Conservation (phyloP, 2,329 filamentous ascomycete species). For the Botryosphaeria dothidea region DNA sequence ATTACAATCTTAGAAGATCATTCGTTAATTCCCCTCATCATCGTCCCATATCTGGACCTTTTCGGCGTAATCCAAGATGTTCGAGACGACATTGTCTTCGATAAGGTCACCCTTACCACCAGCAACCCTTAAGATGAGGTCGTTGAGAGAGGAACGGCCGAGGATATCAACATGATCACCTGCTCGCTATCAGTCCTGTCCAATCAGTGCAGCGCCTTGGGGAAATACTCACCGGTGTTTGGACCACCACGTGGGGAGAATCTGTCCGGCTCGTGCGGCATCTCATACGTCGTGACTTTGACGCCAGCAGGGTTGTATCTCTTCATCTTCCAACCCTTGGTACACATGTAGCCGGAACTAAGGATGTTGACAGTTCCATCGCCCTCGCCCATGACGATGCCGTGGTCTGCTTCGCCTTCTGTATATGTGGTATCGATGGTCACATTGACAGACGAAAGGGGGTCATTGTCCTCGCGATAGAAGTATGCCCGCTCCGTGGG, state of each 20-base stretch:
- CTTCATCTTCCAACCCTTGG: conserved; percentile 89
- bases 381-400: conserved; percentile 93
- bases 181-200: conserved; percentile 16
- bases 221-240: conserved; percentile 55
- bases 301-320: conserved; percentile 87
- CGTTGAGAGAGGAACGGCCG: conserved; percentile 84
- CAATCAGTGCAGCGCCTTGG: not conserved
- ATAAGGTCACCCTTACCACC: conserved; percentile 82
- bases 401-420: conserved; percentile 66
- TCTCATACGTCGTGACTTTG: conserved; percentile 84
- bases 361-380: conserved; percentile 95
- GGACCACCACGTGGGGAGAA: conserved; percentile 79
- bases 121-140: conserved; percentile 82
- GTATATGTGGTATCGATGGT: conserved; percentile 56
- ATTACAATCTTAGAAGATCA: not conserved
- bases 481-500: conserved; percentile 91
- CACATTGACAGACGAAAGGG: conserved; percentile 66
- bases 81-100: conserved; percentile 73
- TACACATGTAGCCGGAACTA: conserved; percentile 94
- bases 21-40: conserved; percentile 17
- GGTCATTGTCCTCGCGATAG: conserved; percentile 72
- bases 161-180: conserved; percentile 97
- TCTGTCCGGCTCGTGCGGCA: conserved; percentile 92
- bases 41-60: conserved; percentile 78
- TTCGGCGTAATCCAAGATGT: conserved; percentile 79